Evolutionary conservation across 2,329 filamentous ascomycete genomes (phyloP), one percentile per base, ranked within the genome.

Genomic region (Colletotrichum filicis): DNA sequence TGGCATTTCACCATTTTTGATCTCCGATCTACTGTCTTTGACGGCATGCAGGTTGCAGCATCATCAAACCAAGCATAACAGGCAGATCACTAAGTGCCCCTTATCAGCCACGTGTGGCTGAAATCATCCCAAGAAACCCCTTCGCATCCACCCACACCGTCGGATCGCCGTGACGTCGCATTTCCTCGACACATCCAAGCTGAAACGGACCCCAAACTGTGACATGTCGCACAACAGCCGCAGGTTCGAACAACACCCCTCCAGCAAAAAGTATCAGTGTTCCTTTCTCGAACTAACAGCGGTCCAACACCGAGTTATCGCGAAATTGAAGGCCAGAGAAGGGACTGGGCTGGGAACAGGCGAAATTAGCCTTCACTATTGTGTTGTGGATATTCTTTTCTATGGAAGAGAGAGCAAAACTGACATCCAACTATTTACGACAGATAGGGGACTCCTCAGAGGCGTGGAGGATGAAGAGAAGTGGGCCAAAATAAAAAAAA

Each of bases 401-500:
- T 65, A 73, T 60, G 35, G n/a, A 32, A 55, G 37, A 67, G 35
- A n/a, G 26, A 24, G 42, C n/a, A 35, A 55, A 26, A 35, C 19
- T 46, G n/a, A 56, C 66, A 65, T 70, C 66, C 71, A 70, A 71
- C 66, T 71, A 73, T 70, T 73, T 70, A 71, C 71, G 60, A 56
- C 24, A 64, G 24, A 70, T 49, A 57, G 35, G 30, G 55, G 22
- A 26, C 26, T 37, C 49, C 35, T 55, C 19, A 14, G 42, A 32
- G n/a, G 2, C n/a, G 26, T 30, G 35, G 37, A 52, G 66, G 58
- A 42, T 24, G 6, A 37, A 42, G 55, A 60, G 49, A 66, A 55
- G n/a, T 37, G 61, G 35, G 68, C 32, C 46, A 68, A 12, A 46
- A 24, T 6, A 49, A 57, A 65, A 49, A 4, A n/a, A 65, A 62